Evolutionary conservation across 2,329 filamentous ascomycete genomes (phyloP), one percentile per base, ranked within the genome.

Genomic region (Tolypocladium paradoxum): DNA sequence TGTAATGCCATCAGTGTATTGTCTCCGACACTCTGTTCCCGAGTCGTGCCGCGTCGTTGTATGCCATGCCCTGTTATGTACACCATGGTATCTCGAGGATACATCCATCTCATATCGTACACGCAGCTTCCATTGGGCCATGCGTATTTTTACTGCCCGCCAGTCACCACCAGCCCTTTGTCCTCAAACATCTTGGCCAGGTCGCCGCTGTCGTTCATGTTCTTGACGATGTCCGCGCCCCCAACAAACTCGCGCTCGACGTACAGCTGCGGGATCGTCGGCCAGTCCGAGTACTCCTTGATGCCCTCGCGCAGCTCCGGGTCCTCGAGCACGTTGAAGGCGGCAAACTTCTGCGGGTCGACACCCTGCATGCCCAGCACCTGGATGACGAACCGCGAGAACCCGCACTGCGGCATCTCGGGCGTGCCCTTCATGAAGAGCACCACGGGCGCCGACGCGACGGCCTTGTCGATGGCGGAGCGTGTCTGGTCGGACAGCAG

Each of bases 371-470:
- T 73, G 54, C 92, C 90, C 58, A 99, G 78, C 64, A 99, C 91
- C 77, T 97, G 91, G 68, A 99, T 95, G 68, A 82, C 90, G 52
- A 92, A 92, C 63, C 91, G 83, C 55, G 92, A 97, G 78, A 96
- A 99, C 47, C 93, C 93, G 73, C 93, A 99, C 71, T 96, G 91
- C 22, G 93, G 93, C 56, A 83, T 89, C 74, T 96, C 91, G 54
- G 93, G 93, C 1, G 93, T 97, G 55, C 93, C 93, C 77, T 99
- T 99, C 93, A 99, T 99, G 78, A 99, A 99, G 54, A 99, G 79
- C 1, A 99, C 93, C 0, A 99, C 92, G 2, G 92, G 92, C 0
- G 91, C 87, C 1, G 90, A 91, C 27, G 75, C 77, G 18, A 99
- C 85, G 34, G 92, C 92, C 69, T 90, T 89, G 70, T 96, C 89